Conservation (phyloP, 441 rosid genomes). For the Gossypium davidsonii region DNA sequence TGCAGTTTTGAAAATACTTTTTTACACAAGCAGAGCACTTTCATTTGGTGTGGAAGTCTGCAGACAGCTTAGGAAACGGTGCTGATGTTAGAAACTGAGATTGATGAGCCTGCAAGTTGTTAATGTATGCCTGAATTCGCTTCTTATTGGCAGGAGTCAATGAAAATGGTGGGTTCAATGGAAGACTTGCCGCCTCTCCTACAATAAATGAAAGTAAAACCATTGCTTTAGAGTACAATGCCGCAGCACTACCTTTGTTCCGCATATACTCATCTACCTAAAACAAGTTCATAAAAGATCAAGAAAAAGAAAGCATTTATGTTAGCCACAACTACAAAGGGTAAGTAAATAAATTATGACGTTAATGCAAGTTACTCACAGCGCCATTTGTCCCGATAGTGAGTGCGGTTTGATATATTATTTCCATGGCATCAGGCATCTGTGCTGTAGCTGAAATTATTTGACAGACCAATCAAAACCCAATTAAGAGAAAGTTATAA, state of each 20-base stretch:
- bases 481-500: neutral
- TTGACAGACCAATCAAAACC: conserved; percentile 13
- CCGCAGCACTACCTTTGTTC: conserved; percentile 46
- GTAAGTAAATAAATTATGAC: neutral
- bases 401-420: conserved; percentile 52
- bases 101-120: conserved; percentile 47
- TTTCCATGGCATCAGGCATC: conserved; percentile 85
- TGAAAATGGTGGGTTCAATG: conserved; percentile 52
- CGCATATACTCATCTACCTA: conserved; percentile 65
- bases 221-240: conserved; percentile 62
- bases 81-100: conserved; percentile 35
- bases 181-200: conserved; percentile 62
- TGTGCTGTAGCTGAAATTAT: conserved; percentile 46
- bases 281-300: neutral
- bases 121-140: conserved; percentile 52
- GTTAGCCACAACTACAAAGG: neutral
- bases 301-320: neutral
- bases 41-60: conserved; percentile 16
- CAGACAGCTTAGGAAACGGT: conserved; percentile 10
- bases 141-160: conserved; percentile 41
- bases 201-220: conserved; percentile 58
- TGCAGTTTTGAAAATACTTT: conserved; percentile 11
- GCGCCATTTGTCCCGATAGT: conserved; percentile 58
- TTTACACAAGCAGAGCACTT: conserved; percentile 21
- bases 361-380: conserved; percentile 34